phyloP scores from a whole-genome alignment of 495 filamentous ascomycete genomes.

The Neurospora sp. region DNA sequence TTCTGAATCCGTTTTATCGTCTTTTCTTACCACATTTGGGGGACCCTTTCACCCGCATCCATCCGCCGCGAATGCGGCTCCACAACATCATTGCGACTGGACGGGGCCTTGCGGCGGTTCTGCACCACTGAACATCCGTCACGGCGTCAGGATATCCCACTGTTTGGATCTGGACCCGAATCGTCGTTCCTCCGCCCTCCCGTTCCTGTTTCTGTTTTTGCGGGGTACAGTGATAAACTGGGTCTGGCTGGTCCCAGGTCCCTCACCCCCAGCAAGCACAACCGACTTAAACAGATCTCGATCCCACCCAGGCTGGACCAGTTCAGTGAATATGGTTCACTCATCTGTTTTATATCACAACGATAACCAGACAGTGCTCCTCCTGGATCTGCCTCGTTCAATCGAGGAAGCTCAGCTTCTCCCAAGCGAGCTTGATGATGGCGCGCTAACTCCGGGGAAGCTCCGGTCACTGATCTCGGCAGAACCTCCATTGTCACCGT shows the following conservation, averaged over 20 bases:
- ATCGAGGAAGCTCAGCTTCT: constrained; percentile 36
- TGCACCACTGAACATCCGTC: background rate
- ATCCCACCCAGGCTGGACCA: background rate
- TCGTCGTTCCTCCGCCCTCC: background rate
- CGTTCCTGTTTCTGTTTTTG: background rate
- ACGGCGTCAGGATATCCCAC: background rate
- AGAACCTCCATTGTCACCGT: constrained; percentile 26
- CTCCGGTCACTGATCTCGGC: constrained; percentile 26
- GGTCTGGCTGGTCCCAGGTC: background rate
- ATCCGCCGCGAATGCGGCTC: background rate
- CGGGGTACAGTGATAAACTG: background rate
- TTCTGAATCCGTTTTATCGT: background rate
- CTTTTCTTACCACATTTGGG: background rate
- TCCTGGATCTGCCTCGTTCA: constrained; percentile 37
- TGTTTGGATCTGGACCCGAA: background rate
- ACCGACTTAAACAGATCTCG: background rate
- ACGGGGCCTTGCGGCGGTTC: background rate
- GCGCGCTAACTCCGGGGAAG: constrained; percentile 5
- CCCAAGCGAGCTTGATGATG: constrained; percentile 11
- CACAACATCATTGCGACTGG: background rate
- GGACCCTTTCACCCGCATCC: background rate
- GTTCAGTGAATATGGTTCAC: background rate
- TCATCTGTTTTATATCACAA: constrained; percentile 34
- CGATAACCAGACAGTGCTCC: constrained; percentile 19
- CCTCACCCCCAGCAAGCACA: background rate